Evolutionary conservation across 352 stramenopile genomes (phyloP), one percentile per base, ranked within the genome.

Genomic region (Thraustochytrium striatum): DNA sequence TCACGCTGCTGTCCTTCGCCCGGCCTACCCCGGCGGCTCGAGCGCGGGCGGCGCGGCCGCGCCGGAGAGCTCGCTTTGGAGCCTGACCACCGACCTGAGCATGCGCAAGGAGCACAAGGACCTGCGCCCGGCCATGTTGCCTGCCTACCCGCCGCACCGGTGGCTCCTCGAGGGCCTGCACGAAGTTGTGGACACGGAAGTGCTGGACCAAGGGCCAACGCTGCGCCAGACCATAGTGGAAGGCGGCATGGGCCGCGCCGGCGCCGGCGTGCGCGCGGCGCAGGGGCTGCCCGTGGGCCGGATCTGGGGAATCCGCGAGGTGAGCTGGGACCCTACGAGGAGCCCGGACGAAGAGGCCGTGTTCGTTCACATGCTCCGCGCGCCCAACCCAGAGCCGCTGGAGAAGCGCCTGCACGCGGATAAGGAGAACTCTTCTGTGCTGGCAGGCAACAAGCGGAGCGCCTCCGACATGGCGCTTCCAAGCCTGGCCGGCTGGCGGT

Each of bases 321-420:
- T 43, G 9, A 58, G 41, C 35, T 75, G 58, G 38, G 65, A 75
- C 41, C 65, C 65, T 21, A 61, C 65, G 30, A 41, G 41, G 25
- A 75, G 65, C 50, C 41, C 65, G 52, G 65, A 75, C 19, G 65
- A 75, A 43, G 65, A 75, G 44, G 16, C 41, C 35, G 65, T 75
- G 5, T 75, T 55, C 2, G 16, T 8, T 8, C 65, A 75, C 52
- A 61, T 75, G 44, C 11, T 70, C 3, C 32, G 41, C n/a, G 52
- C 65, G 16, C 65, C 65, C 5, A 38, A 75, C 35, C 28, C 65
- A 3, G 59, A 28, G 21, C 59, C 59, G 21, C 35, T 52, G 59
- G 35, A 38, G 9, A 70, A 70, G 59, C n/a, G n/a, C n/a, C n/a
- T n/a, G n/a, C n/a, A n/a, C n/a, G n/a, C n/a, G n/a, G n/a, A n/a